Base-by-base conservation (phyloP, 2,329 filamentous ascomycete species). In the Penicillium sp. region DNA sequence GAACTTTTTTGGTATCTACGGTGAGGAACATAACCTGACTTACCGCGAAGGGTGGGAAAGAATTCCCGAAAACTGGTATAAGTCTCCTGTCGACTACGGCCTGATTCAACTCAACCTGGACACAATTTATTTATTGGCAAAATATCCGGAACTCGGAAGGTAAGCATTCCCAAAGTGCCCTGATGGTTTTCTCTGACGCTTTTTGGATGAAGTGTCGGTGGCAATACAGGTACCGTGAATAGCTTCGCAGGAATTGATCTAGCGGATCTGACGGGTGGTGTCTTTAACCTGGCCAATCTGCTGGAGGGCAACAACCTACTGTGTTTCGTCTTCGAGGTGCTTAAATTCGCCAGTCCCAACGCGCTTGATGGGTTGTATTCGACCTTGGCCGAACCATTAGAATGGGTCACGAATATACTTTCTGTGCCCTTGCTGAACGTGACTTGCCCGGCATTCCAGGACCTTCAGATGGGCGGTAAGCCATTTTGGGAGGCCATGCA, bases 1-100 rank as follows among this genome's bases (percentile, higher is more conserved):
- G 47, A 73, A 66, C 54, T 81, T 81, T 64, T 81, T 73, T 54
- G 77, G 65, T 10, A 73, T 82, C 13, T 69, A 73, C 10, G 71
- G 73, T 20, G 66, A 70, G 5, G 67, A 75, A 6, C 72, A 69
- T 8, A 68, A 71, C 36, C 60, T 77, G 35, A 70, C 69, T 4
- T 76, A 80, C 56, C 73, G 72, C 8, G 60, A 70, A 22, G 79
- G 80, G n/a, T 74, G 74, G 58, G 79, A 82, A 57, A 70, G 73
- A 3, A 79, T 82, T 38, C 79, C 80, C 0, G 69, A 75, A 22
- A 81, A 81, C 64, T 82, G 78, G 76, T 82, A 77, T 63, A 72
- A 74, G 36, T 69, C 61, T 5, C 64, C 68, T 0, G 61, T 71
- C 0, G 77, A 80, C 44, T 82, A 79, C 50, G 74, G 74, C n/a